phyloP scores from a whole-genome alignment of 768 basidiomycete genomes.

The Kwoniella newhampshirensis region DNA sequence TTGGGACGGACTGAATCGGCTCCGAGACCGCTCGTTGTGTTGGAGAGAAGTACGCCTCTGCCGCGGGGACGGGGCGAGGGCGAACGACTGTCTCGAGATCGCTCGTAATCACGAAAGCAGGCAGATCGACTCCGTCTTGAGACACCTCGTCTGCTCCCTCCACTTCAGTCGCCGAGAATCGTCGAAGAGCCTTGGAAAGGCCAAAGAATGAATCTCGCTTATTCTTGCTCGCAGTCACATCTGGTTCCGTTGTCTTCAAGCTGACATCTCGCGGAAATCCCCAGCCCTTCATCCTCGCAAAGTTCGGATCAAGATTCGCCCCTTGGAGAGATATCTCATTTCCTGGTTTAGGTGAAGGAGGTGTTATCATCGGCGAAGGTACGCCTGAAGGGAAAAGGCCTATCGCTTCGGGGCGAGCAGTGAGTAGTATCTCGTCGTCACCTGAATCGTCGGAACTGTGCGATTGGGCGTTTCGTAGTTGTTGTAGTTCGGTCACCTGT shows the following conservation, averaged over 20 bases:
- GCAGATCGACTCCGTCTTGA: constrained; percentile 26
- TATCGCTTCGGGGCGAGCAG: neutral
- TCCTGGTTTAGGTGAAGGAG: constrained; percentile 2
- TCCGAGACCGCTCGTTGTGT: constrained; percentile 24
- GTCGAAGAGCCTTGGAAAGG: constrained; percentile 16
- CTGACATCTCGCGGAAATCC: constrained; percentile 27
- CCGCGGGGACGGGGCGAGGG: too few species aligned
- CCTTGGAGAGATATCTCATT: neutral
- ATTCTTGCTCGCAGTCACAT: constrained; percentile 1
- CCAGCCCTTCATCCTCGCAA: constrained; percentile 26
- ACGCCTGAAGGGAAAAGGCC: neutral
- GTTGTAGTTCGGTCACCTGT: constrained; percentile 15
- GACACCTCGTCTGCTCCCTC: constrained; percentile 1
- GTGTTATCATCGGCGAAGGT: constrained; percentile 3
- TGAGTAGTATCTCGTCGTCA: constrained; percentile 1
- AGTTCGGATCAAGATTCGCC: constrained; percentile 3
- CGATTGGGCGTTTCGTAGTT: neutral
- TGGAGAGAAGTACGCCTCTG: neutral
- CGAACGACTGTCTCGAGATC: too few species aligned
- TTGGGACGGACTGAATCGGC: constrained; percentile 1
- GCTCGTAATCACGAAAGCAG: constrained; percentile 16
- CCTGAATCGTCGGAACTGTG: neutral
- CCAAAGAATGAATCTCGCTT: constrained; percentile 37
- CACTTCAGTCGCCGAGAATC: constrained; percentile 1
- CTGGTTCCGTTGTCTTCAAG: neutral